Evolutionary conservation across 192 early-diverging fungal species (phyloP).

Genomic region (Lobosporangium transversale): DNA sequence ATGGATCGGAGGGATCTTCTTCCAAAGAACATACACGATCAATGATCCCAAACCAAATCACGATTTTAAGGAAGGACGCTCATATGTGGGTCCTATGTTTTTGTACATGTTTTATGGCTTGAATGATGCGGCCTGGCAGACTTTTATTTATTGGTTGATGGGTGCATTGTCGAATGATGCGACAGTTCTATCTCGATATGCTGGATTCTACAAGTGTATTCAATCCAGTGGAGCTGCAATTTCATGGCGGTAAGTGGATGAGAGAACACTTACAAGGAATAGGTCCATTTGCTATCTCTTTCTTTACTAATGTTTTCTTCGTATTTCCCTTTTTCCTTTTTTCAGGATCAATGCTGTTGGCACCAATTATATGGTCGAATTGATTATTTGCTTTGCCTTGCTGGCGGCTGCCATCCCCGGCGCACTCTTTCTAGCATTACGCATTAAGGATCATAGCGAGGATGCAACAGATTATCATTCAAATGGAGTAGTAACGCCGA

Average conservation of each 20-base stretch:
- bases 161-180: conserved; percentile 84
- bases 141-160: conserved; percentile 77
- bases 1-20: conserved; percentile 66
- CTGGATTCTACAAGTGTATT: conserved; percentile 90
- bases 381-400: conserved; percentile 37
- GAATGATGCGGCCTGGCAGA: conserved; percentile 83
- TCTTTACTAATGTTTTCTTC: not conserved
- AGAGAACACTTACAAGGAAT: too few relatives aligned
- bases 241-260: conserved; percentile 52
- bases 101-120: conserved; percentile 79
- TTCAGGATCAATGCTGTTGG: conserved; percentile 57
- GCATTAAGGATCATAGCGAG: conserved; percentile 21
- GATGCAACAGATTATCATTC: not conserved
- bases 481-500: too few relatives aligned
- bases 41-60: conserved; percentile 25
- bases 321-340: not conserved
- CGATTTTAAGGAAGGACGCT: conserved; percentile 52
- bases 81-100: conserved; percentile 65
- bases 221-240: conserved; percentile 79
- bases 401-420: conserved; percentile 25
- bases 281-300: not conserved
- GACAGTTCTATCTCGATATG: conserved; percentile 71
- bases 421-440: conserved; percentile 6
- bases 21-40: conserved; percentile 62
- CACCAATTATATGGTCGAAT: conserved; percentile 19